Conservation (phyloP, 352 stramenopile genomes). For the Globisporangium spiculum region DNA sequence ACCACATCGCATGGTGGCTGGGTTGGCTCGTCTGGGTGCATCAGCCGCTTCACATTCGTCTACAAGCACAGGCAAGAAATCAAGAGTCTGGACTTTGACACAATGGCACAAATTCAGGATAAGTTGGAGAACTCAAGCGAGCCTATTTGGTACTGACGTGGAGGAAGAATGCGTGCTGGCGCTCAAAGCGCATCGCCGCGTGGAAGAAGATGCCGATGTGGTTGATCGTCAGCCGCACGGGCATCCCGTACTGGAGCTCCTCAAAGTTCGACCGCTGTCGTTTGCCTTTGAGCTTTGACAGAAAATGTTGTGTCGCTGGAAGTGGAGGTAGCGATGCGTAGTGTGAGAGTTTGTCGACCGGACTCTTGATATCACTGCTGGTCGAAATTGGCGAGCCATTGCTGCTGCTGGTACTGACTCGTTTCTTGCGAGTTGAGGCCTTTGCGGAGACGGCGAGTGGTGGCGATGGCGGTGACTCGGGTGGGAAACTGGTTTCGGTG, state of each 20-base stretch:
- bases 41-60: constrained; percentile 11
- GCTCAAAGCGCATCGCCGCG: constrained; percentile 47
- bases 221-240: constrained; percentile 50
- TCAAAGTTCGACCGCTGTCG: constrained; percentile 34
- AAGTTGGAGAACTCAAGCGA: background rate
- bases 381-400: background rate
- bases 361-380: background rate
- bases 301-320: constrained; percentile 53
- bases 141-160: constrained; percentile 28
- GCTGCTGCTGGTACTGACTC: background rate
- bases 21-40: background rate
- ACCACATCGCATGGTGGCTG: background rate
- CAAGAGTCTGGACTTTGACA: background rate
- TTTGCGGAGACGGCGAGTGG: background rate
- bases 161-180: constrained; percentile 49
- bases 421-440: background rate
- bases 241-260: constrained; percentile 48
- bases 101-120: background rate
- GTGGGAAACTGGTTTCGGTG: background rate
- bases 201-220: constrained; percentile 59
- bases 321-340: constrained; percentile 30
- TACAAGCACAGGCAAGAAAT: background rate
- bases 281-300: constrained; percentile 60
- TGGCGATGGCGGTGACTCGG: background rate
- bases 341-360: background rate